Evolutionary conservation across 768 basidiomycete species (phyloP).

Genomic region (Suillus occidentalis): DNA sequence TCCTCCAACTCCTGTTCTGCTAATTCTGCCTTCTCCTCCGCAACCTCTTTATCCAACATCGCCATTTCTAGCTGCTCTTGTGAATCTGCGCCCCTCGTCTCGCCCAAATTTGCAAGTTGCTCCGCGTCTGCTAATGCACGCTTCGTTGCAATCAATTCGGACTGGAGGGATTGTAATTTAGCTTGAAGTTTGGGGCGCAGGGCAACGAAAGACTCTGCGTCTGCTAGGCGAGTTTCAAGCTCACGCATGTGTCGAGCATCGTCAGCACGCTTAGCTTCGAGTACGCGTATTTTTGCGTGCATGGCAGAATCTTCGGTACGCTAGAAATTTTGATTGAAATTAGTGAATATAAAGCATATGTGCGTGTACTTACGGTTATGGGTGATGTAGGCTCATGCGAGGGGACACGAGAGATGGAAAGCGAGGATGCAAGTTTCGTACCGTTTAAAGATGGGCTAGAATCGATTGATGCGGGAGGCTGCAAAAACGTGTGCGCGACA

Average conservation of each 20-base stretch:
- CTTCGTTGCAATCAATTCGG: constrained; percentile 73
- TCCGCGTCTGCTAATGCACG: constrained; percentile 76
- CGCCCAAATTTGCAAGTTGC: constrained; percentile 70
- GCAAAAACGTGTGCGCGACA: constrained; percentile 5
- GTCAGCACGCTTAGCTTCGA: constrained; percentile 86
- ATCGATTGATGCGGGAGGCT: constrained; percentile 18
- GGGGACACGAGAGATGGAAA: constrained; percentile 5
- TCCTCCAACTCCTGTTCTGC: constrained; percentile 79
- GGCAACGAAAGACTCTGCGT: constrained; percentile 81
- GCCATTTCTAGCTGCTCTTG: constrained; percentile 94
- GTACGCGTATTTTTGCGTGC: constrained; percentile 75
- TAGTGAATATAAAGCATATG: neutral
- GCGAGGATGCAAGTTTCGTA: neutral
- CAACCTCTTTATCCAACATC: constrained; percentile 94
- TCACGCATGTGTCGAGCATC: constrained; percentile 83
- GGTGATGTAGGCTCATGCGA: constrained; percentile 25
- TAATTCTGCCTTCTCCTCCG: constrained; percentile 87
- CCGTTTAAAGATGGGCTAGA: constrained; percentile 18
- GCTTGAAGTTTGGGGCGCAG: constrained; percentile 90
- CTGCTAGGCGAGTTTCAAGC: constrained; percentile 80
- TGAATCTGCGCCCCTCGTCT: constrained; percentile 70
- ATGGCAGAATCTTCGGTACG: constrained; percentile 43
- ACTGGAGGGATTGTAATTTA: constrained; percentile 78
- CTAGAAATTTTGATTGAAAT: constrained; percentile 18
- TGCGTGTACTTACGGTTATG: constrained; percentile 18